Evolutionary conservation across 352 stramenopile genomes (phyloP).

Genomic region (Achlya hypogyna): DNA sequence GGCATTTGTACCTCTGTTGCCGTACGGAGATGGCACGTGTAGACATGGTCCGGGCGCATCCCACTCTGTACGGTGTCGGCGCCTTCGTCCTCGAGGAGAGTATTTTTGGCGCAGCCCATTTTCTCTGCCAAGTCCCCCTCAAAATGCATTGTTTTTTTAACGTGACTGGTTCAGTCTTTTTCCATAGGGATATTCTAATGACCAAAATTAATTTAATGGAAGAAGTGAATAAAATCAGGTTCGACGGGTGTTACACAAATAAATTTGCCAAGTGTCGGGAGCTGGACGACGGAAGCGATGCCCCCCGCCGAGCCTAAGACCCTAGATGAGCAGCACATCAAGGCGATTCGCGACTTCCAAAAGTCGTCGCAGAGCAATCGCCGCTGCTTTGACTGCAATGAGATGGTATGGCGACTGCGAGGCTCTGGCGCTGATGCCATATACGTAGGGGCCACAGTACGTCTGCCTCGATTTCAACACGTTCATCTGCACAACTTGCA

Average conservation of each 20-base stretch:
- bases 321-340: constrained; percentile 71
- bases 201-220: too few relatives aligned
- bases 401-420: constrained; percentile 50
- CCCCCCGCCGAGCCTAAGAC: constrained; percentile 58
- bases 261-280: not conserved
- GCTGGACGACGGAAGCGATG: not conserved
- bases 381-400: constrained; percentile 86
- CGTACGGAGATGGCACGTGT: too few relatives aligned
- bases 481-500: constrained; percentile 91
- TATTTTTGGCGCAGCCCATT: too few relatives aligned
- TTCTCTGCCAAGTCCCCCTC: not conserved
- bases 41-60: too few relatives aligned
- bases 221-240: too few relatives aligned
- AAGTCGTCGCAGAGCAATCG: constrained; percentile 57
- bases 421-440: not conserved
- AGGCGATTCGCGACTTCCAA: constrained; percentile 82
- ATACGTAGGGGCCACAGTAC: constrained; percentile 83
- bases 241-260: too few relatives aligned
- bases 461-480: constrained; percentile 90
- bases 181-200: too few relatives aligned
- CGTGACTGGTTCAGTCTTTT: too few relatives aligned
- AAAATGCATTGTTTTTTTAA: too few relatives aligned
- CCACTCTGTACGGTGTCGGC: too few relatives aligned
- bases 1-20: too few relatives aligned
- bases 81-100: not conserved